Conservation (phyloP, 164 flowering plant species). For the Magnolia kwangsiensis region DNA sequence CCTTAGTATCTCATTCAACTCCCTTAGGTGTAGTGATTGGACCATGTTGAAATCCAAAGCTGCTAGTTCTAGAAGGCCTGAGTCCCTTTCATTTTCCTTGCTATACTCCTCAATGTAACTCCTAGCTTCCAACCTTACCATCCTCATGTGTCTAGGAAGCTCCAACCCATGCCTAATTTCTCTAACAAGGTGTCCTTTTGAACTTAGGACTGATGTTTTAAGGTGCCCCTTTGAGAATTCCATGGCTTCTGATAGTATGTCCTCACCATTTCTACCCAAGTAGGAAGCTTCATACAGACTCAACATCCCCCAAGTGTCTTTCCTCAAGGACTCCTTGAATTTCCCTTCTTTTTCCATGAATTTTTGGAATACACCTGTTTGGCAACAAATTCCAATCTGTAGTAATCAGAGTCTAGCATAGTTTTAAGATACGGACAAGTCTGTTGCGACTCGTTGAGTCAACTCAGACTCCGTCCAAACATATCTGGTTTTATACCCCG, state of each 20-base stretch:
- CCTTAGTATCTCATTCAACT: background rate
- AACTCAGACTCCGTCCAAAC: no score
- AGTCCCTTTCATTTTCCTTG: background rate
- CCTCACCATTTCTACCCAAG: background rate
- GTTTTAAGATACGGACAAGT: no score
- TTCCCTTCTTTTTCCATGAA: background rate
- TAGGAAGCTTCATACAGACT: background rate
- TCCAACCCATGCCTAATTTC: background rate
- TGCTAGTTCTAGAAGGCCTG: background rate
- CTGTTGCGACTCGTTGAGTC: no score
- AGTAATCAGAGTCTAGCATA: no score
- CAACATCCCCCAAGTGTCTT: background rate
- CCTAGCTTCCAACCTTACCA: background rate
- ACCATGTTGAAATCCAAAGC: constrained; percentile 1
- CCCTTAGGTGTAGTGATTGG: background rate
- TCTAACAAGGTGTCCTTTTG: background rate
- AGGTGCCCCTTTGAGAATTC: background rate
- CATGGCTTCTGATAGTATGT: background rate
- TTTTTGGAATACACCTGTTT: background rate
- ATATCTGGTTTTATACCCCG: no score
- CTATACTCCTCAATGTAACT: background rate
- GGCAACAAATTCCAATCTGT: background rate
- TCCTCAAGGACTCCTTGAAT: background rate
- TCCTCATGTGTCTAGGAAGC: background rate
- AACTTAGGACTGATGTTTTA: background rate